Percentiles rank a stretch among this genome's conserved stretches.
These are phyloP conservation scores for barley (Hordeum vulgare) DNA, from an alignment of 176 grass and related monocot genomes.

Conservation along the genomic window DNA sequence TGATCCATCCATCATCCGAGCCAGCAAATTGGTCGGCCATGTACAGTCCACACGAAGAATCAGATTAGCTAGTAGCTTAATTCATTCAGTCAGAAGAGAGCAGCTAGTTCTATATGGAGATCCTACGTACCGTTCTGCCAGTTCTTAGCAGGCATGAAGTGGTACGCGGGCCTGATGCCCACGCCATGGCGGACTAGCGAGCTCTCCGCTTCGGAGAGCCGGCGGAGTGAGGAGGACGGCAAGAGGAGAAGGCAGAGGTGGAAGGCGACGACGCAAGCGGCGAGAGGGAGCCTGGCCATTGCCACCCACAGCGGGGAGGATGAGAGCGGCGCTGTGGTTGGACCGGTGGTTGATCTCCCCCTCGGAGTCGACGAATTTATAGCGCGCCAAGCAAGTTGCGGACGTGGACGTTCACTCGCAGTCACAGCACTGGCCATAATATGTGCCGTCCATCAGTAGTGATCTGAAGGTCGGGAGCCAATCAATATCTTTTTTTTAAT, in stretches of 20 bases:
- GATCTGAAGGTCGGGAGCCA: no score
- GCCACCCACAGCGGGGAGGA: neutral
- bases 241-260: neutral
- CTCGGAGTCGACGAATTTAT: neutral
- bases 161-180: slow-evolving; percentile 50
- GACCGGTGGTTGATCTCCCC: neutral
- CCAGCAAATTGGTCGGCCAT: neutral
- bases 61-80: neutral
- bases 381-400: neutral
- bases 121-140: slow-evolving; percentile 69
- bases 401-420: no score
- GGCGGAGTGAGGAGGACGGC: neutral
- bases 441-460: no score
- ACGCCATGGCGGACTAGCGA: neutral
- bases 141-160: slow-evolving; percentile 79
- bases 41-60: neutral
- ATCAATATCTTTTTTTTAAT: no score
- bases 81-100: neutral
- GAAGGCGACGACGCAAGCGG: neutral
- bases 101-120: neutral
- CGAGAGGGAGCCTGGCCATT: neutral
- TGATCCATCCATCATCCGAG: neutral
- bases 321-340: neutral
- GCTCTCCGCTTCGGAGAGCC: neutral
- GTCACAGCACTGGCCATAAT: no score